These are phyloP conservation scores for Tetracladium marchalianum DNA, from an alignment of 495 filamentous ascomycete genomes.

Conservation along the genomic window DNA sequence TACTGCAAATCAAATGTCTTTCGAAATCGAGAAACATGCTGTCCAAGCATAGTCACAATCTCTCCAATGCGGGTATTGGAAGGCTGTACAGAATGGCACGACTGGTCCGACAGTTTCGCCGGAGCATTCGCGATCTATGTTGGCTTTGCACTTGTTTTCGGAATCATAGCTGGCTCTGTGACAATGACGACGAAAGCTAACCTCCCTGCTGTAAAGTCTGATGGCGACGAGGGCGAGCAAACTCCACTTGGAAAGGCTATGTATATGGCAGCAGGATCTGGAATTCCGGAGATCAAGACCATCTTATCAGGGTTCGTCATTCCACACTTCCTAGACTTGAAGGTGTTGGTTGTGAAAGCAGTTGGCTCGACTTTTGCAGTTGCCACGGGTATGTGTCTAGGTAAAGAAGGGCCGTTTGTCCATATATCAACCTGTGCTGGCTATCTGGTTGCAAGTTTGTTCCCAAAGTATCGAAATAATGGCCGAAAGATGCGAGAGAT, in stretches of 20 bases:
- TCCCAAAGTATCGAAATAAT: slow-evolving; percentile 45
- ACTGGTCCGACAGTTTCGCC: slow-evolving; percentile 32
- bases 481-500: slow-evolving; percentile 43
- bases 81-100: slow-evolving; percentile 30
- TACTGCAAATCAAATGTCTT: slow-evolving; percentile 38
- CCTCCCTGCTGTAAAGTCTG: slow-evolving; percentile 29
- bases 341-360: slow-evolving; percentile 45
- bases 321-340: slow-evolving; percentile 39
- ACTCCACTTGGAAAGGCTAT: slow-evolving; percentile 34
- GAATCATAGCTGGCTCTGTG: slow-evolving; percentile 35
- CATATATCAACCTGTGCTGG: slow-evolving; percentile 48
- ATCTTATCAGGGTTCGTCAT: slow-evolving; percentile 51
- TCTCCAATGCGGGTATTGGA: slow-evolving; percentile 20
- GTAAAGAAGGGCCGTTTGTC: slow-evolving; percentile 52
- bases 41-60: slow-evolving; percentile 21
- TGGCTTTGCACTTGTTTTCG: slow-evolving; percentile 37
- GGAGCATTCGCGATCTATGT: slow-evolving; percentile 38
- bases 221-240: neutral
- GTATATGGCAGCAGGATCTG: slow-evolving; percentile 46
- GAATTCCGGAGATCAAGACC: slow-evolving; percentile 52
- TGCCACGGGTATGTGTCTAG: slow-evolving; percentile 46
- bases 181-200: slow-evolving; percentile 42
- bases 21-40: slow-evolving; percentile 38
- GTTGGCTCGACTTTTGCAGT: slow-evolving; percentile 48
- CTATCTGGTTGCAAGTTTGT: slow-evolving; percentile 39